These are phyloP conservation scores for Nakazawaea ernobii DNA, from an alignment of 805 yeast genomes.

Conservation along the genomic window DNA sequence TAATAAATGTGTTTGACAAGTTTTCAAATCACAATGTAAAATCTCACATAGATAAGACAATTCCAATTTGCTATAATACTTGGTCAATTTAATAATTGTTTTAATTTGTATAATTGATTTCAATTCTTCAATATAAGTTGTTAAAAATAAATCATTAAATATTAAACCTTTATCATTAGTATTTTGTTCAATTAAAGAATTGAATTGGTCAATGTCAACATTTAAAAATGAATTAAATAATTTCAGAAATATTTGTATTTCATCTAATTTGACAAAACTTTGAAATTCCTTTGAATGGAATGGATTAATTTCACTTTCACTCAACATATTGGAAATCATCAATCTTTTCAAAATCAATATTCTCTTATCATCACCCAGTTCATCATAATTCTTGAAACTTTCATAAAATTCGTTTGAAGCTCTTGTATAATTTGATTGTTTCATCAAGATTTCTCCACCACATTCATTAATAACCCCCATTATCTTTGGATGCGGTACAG, in stretches of 20 bases:
- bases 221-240: constrained; percentile 22
- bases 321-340: constrained; percentile 53
- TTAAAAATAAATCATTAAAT: constrained; percentile 1
- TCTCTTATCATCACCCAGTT: constrained; percentile 56
- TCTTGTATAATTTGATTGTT: constrained; percentile 48
- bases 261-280: constrained; percentile 20
- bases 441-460: constrained; percentile 65
- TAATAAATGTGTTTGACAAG: constrained; percentile 19
- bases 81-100: constrained; percentile 18
- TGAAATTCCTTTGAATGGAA: constrained; percentile 68
- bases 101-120: constrained; percentile 16
- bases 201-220: constrained; percentile 19
- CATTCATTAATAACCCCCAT: constrained; percentile 73
- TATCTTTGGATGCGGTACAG: constrained; percentile 71
- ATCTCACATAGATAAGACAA: constrained; percentile 16
- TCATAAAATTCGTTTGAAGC: constrained; percentile 48
- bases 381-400: constrained; percentile 42
- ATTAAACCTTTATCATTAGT: constrained; percentile 10
- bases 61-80: constrained; percentile 18
- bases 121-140: constrained; percentile 7
- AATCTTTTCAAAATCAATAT: constrained; percentile 54
- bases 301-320: constrained; percentile 63
- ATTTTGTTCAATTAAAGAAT: constrained; percentile 14
- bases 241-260: constrained; percentile 19
- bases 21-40: constrained; percentile 15